These are phyloP conservation scores for Myxozyma nipponensis DNA, from an alignment of 805 yeast species.

Conservation along the genomic window DNA sequence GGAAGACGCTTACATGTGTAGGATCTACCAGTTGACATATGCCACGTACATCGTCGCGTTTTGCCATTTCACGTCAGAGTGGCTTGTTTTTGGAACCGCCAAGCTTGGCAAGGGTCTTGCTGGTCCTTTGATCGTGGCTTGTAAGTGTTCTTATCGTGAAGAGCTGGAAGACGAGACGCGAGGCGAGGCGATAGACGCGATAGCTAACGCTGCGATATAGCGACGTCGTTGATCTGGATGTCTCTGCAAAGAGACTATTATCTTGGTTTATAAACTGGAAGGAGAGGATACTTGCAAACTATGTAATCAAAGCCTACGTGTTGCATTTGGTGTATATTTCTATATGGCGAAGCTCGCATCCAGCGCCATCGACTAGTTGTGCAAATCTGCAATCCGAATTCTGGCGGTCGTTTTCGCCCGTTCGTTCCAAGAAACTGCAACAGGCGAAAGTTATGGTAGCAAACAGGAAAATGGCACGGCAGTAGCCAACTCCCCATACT, in stretches of 20 bases:
- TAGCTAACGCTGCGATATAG: constrained; percentile 34
- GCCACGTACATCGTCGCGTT: constrained; percentile 81
- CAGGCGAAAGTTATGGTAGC: no score
- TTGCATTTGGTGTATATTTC: not conserved
- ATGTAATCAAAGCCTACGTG: not conserved
- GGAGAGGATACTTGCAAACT: no score
- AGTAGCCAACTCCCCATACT: no score
- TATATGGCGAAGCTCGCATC: no score
- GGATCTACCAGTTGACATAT: constrained; percentile 62
- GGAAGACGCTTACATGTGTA: constrained; percentile 36
- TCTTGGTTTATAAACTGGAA: constrained; percentile 24
- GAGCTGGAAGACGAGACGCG: no score
- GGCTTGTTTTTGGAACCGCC: constrained; percentile 75
- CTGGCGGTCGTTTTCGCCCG: no score
- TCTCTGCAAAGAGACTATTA: constrained; percentile 62
- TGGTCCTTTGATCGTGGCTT: constrained; percentile 76
- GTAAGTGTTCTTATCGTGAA: constrained; percentile 29
- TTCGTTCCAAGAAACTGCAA: no score
- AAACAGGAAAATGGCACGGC: no score
- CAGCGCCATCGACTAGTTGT: no score
- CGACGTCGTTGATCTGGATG: constrained; percentile 72
- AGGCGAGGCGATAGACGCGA: not conserved
- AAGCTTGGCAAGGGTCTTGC: constrained; percentile 80
- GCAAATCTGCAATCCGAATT: no score
- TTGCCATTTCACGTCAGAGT: constrained; percentile 76